Base-by-base conservation (phyloP, 176 grass and related monocot species). In the Triticum dicoccoides region DNA sequence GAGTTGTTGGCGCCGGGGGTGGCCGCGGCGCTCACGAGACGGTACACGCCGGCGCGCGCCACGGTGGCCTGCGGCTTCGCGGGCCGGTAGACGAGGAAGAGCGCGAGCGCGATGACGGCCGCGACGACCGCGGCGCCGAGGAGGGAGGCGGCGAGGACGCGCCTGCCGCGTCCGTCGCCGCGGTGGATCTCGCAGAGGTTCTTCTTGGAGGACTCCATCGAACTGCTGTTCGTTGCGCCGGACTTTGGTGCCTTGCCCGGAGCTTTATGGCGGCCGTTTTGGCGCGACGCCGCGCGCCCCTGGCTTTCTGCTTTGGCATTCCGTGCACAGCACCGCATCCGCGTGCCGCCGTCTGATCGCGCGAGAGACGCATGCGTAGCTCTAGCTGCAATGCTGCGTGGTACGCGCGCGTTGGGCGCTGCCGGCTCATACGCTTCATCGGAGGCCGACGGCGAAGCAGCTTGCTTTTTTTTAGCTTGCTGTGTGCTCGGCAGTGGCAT, bases 21-120 rank as follows among this genome's bases (percentile, higher is more conserved):
- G 42, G 41, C 41, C 32, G 23, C 8, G 1, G 25, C 1, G 71
- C 23, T 69, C 67, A 77, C 49, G 76, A 93, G 67, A 39, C 69
- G 80, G 85, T 87, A 95, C 73, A 98, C 79, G 12, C 86, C 77
- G 73, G 87, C 76, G 65, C 78, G 62, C 38, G 38, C 9, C 35
- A 95, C 89, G 56, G 80, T 85, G 62, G 89, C 84, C 44, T 90
- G 93, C 37, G 93, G 95, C 83, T 83, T 92, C 25, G 54, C 38
- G 34, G 93, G 89, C 37, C 86, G 86, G 89, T 93, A 98, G 51
- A 90, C 63, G 34, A 95, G 42, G 87, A 90, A 98, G 34, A 92
- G 62, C 13, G 35, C 25, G 38, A 93, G 77, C 33, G 68, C 77
- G 67, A 21, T 58, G 81, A 85, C 33, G 64, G 73, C 80, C 14